These are phyloP conservation scores for Xerocomellus intermedius DNA, from an alignment of 768 basidiomycete species.

Conservation along the genomic window DNA sequence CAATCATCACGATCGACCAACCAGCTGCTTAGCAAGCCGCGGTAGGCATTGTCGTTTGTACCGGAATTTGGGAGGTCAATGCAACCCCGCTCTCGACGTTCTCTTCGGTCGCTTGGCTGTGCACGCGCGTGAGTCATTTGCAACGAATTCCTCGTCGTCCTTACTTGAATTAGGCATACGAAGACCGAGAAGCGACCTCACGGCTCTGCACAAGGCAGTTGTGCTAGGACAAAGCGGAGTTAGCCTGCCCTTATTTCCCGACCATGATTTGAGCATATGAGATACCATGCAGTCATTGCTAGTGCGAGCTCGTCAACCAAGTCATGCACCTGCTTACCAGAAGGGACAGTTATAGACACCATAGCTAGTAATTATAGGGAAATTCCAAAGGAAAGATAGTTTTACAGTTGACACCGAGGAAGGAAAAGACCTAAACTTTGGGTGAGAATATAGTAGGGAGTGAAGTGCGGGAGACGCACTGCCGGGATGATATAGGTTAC, in stretches of 20 bases:
- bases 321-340: constrained; percentile 6
- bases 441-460: background rate
- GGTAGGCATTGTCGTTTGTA: background rate
- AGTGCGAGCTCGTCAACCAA: background rate
- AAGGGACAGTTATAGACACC: background rate
- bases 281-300: constrained; percentile 20
- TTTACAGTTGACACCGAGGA: constrained; percentile 2
- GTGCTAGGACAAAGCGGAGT: background rate
- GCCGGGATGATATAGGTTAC: constrained; percentile 18
- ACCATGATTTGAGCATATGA: no score
- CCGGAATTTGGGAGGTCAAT: constrained; percentile 7
- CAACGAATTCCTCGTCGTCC: background rate
- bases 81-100: background rate
- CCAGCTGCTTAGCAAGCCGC: background rate
- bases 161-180: background rate
- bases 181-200: constrained; percentile 17
- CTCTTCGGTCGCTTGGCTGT: background rate
- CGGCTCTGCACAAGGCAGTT: constrained; percentile 17
- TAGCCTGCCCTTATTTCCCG: background rate
- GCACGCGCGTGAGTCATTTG: background rate
- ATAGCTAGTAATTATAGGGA: background rate
- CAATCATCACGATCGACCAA: no score
- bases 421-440: constrained; percentile 11
- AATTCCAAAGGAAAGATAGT: background rate
- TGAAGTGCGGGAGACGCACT: background rate